Base-by-base conservation (phyloP, 208 protist species). In the Leishmania major region DNA sequence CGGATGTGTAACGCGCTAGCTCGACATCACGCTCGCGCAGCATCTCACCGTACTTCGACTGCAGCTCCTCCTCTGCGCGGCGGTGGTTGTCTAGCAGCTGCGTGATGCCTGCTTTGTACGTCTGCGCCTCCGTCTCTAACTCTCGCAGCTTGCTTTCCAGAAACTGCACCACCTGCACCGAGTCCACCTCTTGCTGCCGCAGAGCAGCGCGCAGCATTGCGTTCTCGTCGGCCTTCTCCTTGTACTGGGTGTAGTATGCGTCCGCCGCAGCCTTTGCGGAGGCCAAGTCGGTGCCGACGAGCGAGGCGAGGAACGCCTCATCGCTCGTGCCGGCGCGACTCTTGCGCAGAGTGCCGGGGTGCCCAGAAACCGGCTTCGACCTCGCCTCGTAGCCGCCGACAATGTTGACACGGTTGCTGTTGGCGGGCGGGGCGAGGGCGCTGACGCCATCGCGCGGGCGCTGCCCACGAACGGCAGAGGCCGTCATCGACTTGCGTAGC, bases 1-100 rank as follows among this genome's bases (percentile, higher is more conserved):
- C n/a, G 0, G 84, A 73, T 7, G 87, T 85, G 79, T 92, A 92
- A 74, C 89, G 86, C 19, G 77, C 22, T 31, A 97, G 70, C 83
- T 95, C 91, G 60, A 85, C 67, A 76, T 97, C 92, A 22, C 92
- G 91, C 78, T 95, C 88, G 49, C 78, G 81, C n/a, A 96, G 73
- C 73, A 92, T 83, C 1, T 87, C 76, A 13, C 90, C 82, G 78
- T 97, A 95, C 64, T 90, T 76, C 19, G 74, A 31, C 57, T 87
- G 80, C 79, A 94, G 53, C 73, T 47, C 77, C 79, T 82, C 77
- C 79, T 89, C 82, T 51, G 83, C 78, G 35, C 75, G 81, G 17
- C 69, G 77, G 64, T 84, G 85, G 13, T 81, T 70, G 13, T 67
- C 66, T 17, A 92, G 88, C 13, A 92, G 83, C 57, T 89, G 85